phyloP scores from a whole-genome alignment of 2,329 filamentous ascomycete genomes.

The Drechslera avenae region DNA sequence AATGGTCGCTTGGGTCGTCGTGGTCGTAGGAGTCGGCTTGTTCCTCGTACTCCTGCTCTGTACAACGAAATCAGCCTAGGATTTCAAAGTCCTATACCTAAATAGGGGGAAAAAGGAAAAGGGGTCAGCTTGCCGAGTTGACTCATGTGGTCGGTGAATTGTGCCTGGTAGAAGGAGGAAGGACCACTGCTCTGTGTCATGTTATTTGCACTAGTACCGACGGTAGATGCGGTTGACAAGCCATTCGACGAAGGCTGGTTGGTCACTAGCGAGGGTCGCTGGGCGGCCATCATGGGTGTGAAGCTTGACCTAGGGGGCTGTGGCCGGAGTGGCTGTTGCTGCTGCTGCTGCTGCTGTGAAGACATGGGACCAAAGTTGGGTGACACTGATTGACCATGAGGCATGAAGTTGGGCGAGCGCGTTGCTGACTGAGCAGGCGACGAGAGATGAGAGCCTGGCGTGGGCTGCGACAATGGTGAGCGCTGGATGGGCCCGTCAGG shows the following conservation, averaged over 20 bases:
- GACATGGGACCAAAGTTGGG: constrained; percentile 62
- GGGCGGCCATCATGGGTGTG: constrained; percentile 49
- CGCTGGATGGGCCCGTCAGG: constrained; percentile 54
- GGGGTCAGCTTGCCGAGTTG: constrained; percentile 84
- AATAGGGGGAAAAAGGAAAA: constrained; percentile 51
- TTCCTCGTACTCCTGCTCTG: constrained; percentile 97
- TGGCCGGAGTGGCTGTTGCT: constrained; percentile 46
- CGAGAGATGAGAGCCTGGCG: constrained; percentile 77
- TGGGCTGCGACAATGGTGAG: constrained; percentile 78
- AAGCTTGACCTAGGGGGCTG: constrained; percentile 57
- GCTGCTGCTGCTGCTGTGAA: constrained; percentile 51
- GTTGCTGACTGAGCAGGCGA: constrained; percentile 64
- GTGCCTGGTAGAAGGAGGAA: constrained; percentile 75
- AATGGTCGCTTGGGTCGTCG: constrained; percentile 68
- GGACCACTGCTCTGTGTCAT: constrained; percentile 49
- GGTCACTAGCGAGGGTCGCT: constrained; percentile 46
- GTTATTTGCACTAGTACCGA: constrained; percentile 44
- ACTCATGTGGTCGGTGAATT: constrained; percentile 92
- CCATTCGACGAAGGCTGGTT: constrained; percentile 46
- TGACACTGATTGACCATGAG: constrained; percentile 64
- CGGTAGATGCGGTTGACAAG: constrained; percentile 44
- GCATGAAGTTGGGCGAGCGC: constrained; percentile 66
- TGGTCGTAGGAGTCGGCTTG: constrained; percentile 89
- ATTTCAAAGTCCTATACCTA: constrained; percentile 66
- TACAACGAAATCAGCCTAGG: constrained; percentile 69